A percentile compares a stretch with the other conserved stretches of the same genome.
phyloP scores from a whole-genome alignment of 2,329 filamentous ascomycete species.

The Alternaria hordeiaustralica region DNA sequence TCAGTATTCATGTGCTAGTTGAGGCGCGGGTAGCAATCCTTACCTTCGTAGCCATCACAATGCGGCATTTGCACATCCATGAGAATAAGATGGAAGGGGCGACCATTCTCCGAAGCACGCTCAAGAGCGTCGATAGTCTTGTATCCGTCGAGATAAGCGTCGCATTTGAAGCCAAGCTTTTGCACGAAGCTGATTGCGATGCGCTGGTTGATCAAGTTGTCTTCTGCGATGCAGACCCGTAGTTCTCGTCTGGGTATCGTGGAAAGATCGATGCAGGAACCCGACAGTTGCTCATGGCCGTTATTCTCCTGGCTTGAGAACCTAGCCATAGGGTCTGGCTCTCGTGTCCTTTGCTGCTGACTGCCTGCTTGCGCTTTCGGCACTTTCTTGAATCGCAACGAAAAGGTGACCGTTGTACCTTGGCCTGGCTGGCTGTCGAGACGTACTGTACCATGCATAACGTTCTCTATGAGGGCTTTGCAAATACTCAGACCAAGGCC shows the following conservation, averaged over 20 bases:
- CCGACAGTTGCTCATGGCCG: slow-evolving; percentile 48
- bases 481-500: slow-evolving; percentile 92
- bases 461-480: slow-evolving; percentile 90
- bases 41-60: slow-evolving; percentile 81
- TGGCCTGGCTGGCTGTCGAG: slow-evolving; percentile 77
- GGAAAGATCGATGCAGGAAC: slow-evolving; percentile 60
- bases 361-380: slow-evolving; percentile 64
- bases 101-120: slow-evolving; percentile 70
- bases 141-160: slow-evolving; percentile 87
- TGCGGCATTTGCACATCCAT: slow-evolving; percentile 99
- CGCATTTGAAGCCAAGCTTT: slow-evolving; percentile 83
- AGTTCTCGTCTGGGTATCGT: slow-evolving; percentile 77
- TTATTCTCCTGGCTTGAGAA: slow-evolving; percentile 60
- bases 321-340: slow-evolving; percentile 63
- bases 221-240: slow-evolving; percentile 90
- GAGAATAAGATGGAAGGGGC: slow-evolving; percentile 85
- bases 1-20: slow-evolving; percentile 14
- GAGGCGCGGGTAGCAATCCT: background rate
- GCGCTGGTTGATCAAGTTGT: slow-evolving; percentile 93
- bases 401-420: slow-evolving; percentile 79
- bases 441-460: slow-evolving; percentile 85
- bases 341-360: slow-evolving; percentile 41
- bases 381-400: slow-evolving; percentile 84
- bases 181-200: slow-evolving; percentile 92
- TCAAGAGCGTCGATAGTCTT: slow-evolving; percentile 88